A percentile compares a stretch with the other conserved stretches of the same genome.
Evolutionary conservation across 208 protist genomes (phyloP).

Genomic region (Acanthamoeba castellanii): DNA sequence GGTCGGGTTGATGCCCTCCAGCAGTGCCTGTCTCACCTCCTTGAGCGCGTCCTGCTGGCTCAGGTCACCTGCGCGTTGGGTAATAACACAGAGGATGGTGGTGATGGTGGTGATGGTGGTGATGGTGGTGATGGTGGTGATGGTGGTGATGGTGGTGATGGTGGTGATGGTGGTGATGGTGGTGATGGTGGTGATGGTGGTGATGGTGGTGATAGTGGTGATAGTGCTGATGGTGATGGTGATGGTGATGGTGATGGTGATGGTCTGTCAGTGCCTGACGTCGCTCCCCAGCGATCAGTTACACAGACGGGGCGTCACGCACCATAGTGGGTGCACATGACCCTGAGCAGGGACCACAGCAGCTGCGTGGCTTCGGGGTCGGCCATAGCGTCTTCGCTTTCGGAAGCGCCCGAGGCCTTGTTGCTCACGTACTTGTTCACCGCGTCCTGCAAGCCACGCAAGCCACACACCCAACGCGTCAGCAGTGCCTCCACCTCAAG

Average conservation of each 20-base stretch:
- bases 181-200: no score
- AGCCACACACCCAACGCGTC: not conserved
- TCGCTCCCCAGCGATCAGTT: no score
- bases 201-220: no score
- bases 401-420: conserved; percentile 3
- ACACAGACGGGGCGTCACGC: not conserved
- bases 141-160: no score
- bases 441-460: not conserved
- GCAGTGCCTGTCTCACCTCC: not conserved
- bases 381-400: conserved; percentile 14
- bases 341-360: conserved; percentile 32
- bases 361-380: not conserved
- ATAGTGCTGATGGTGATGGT: no score
- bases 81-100: not conserved
- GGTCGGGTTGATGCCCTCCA: not conserved
- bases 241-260: no score
- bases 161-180: no score
- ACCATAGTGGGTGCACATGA: conserved; percentile 62
- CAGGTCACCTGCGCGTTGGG: not conserved
- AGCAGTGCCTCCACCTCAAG: not conserved
- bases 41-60: not conserved
- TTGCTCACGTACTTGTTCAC: not conserved
- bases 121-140: no score
- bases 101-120: no score
- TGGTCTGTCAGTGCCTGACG: no score